Evolutionary conservation across 768 basidiomycete species (phyloP).

Genomic region (Cystobasidium tubakii): DNA sequence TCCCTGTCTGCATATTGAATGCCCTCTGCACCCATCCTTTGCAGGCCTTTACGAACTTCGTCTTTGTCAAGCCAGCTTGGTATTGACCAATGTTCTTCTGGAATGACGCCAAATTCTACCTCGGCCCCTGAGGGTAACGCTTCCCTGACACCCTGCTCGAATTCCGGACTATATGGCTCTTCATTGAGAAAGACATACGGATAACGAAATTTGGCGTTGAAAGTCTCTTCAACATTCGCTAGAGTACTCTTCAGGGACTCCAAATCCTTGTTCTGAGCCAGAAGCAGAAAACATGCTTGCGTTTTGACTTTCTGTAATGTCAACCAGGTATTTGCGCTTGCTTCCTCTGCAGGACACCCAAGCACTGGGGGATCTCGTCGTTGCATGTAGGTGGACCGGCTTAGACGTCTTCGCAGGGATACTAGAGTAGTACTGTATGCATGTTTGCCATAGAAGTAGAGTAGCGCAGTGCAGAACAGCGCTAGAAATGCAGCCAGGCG

Average conservation of each 20-base stretch:
- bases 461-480: neutral
- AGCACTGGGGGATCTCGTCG: conserved; percentile 34
- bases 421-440: neutral
- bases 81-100: conserved; percentile 65
- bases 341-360: conserved; percentile 33
- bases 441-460: neutral
- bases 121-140: conserved; percentile 6
- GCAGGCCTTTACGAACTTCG: conserved; percentile 57
- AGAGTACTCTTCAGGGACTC: conserved; percentile 40
- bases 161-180: conserved; percentile 65
- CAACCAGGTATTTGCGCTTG: conserved; percentile 21
- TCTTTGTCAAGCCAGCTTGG: conserved; percentile 73
- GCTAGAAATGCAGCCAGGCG: neutral
- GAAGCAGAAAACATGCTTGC: conserved; percentile 41
- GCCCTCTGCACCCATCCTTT: conserved; percentile 60
- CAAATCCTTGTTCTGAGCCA: conserved; percentile 40
- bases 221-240: conserved; percentile 39
- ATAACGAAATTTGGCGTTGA: conserved; percentile 38
- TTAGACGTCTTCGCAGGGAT: neutral
- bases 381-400: neutral
- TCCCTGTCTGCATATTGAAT: conserved; percentile 53
- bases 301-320: conserved; percentile 12
- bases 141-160: conserved; percentile 54
- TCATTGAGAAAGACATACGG: conserved; percentile 81
- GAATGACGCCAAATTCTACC: conserved; percentile 55